Percentiles rank a stretch among this genome's conserved stretches.
Conservation (phyloP, 169 alveolate genomes). For the Fabrea salina region DNA sequence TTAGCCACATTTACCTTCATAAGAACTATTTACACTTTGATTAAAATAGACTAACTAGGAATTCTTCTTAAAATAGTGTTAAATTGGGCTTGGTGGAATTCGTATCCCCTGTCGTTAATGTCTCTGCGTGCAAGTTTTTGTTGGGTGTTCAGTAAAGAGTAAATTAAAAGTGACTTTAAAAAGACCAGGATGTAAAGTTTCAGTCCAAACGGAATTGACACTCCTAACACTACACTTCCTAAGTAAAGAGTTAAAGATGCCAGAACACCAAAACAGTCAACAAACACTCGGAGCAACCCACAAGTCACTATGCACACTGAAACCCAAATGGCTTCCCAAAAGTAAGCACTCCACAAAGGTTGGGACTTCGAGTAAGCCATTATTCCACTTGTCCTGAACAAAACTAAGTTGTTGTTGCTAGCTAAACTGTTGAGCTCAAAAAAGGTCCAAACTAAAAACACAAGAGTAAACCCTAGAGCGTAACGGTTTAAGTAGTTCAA, state of each 20-base stretch:
- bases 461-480: background rate
- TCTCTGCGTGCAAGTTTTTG: conserved; percentile 11
- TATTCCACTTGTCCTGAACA: background rate
- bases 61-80: conserved; percentile 16
- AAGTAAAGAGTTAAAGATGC: background rate
- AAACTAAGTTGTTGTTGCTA: background rate
- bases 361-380: background rate
- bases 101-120: conserved; percentile 21
- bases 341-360: background rate
- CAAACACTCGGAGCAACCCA: background rate
- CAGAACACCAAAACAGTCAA: background rate
- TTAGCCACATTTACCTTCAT: conserved; percentile 73
- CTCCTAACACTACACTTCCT: background rate
- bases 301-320: background rate
- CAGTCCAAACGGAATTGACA: background rate
- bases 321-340: conserved; percentile 19
- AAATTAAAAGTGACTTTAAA: background rate
- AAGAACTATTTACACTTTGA: conserved; percentile 70
- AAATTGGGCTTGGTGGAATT: conserved; percentile 17
- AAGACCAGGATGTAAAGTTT: background rate
- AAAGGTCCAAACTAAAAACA: background rate
- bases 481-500: background rate
- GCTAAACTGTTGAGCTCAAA: background rate
- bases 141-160: background rate
- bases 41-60: conserved; percentile 57